Percentiles rank a stretch among this genome's conserved stretches.
phyloP scores from a whole-genome alignment of 192 early-diverging fungal genomes.

The Coemansia sp. region DNA sequence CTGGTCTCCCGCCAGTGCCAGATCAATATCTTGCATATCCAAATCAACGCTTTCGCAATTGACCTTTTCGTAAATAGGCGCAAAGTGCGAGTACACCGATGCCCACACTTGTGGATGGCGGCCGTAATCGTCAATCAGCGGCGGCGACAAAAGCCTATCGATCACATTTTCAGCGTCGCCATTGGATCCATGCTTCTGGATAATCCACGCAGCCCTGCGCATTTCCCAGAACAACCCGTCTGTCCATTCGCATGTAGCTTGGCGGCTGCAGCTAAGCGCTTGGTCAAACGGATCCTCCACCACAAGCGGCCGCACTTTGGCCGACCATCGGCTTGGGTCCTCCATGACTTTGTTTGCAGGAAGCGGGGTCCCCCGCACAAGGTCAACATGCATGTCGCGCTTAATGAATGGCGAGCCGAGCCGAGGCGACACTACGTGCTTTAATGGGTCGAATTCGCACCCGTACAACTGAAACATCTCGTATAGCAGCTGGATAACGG shows the following conservation, averaged over 20 bases:
- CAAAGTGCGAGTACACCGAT: slow-evolving; percentile 11
- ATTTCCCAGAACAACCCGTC: slow-evolving; percentile 53
- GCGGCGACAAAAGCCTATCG: slow-evolving; percentile 23
- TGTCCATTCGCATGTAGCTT: slow-evolving; percentile 41
- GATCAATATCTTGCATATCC: neutral
- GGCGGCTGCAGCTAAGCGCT: slow-evolving; percentile 33
- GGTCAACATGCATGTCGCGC: slow-evolving; percentile 11
- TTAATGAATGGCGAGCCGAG: slow-evolving; percentile 25
- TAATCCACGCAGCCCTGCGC: slow-evolving; percentile 40
- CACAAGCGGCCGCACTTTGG: slow-evolving; percentile 22
- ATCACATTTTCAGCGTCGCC: slow-evolving; percentile 4
- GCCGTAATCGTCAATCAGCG: slow-evolving; percentile 10
- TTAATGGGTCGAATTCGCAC: slow-evolving; percentile 28
- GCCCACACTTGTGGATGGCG: slow-evolving; percentile 28
- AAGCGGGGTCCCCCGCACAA: slow-evolving; percentile 6
- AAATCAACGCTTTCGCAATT: neutral
- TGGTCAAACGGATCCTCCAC: slow-evolving; percentile 50
- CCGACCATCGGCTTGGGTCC: slow-evolving; percentile 24
- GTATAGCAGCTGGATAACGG: slow-evolving; percentile 18
- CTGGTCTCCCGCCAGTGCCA: neutral
- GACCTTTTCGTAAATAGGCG: slow-evolving; percentile 3
- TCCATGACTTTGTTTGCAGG: neutral
- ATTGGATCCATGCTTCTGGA: neutral
- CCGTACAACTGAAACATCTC: slow-evolving; percentile 43
- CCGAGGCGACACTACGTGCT: slow-evolving; percentile 31